phyloP scores from a whole-genome alignment of 78 protist species.

The Dictyostelium firmibasis region DNA sequence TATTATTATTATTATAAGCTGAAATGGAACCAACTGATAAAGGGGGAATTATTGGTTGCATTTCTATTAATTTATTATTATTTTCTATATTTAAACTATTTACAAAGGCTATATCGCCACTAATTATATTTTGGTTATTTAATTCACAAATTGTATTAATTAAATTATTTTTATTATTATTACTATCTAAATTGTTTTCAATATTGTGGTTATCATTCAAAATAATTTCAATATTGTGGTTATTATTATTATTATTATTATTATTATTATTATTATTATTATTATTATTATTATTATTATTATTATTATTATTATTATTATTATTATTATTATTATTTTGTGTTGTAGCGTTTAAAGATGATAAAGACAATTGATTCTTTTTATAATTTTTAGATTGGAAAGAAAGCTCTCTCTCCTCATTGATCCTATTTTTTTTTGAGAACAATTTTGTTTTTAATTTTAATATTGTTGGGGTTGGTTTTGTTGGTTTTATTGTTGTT shows the following conservation, averaged over 20 bases:
- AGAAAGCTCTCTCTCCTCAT: slow-evolving; percentile 3
- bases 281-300: not conserved
- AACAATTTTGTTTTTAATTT: not conserved
- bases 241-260: not conserved
- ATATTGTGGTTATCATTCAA: not conserved
- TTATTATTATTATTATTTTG: not conserved
- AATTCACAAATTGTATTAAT: not conserved
- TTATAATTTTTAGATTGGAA: slow-evolving; percentile 2
- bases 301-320: not conserved
- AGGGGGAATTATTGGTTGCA: not conserved
- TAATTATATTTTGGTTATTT: no score
- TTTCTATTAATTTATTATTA: not conserved
- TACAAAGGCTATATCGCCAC: no score
- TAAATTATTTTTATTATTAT: not conserved
- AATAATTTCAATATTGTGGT: not conserved
- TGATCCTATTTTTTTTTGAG: not conserved
- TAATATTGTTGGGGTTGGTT: not conserved
- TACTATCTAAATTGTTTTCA: not conserved
- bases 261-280: not conserved
- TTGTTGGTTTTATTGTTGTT: not conserved
- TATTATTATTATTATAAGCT: not conserved
- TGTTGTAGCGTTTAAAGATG: not conserved
- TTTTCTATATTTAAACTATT: no score
- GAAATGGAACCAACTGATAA: not conserved
- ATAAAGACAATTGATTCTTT: not conserved